Conservation (phyloP, 1,284 basidiomycete species). For the Sphaerobolus stellatus region DNA sequence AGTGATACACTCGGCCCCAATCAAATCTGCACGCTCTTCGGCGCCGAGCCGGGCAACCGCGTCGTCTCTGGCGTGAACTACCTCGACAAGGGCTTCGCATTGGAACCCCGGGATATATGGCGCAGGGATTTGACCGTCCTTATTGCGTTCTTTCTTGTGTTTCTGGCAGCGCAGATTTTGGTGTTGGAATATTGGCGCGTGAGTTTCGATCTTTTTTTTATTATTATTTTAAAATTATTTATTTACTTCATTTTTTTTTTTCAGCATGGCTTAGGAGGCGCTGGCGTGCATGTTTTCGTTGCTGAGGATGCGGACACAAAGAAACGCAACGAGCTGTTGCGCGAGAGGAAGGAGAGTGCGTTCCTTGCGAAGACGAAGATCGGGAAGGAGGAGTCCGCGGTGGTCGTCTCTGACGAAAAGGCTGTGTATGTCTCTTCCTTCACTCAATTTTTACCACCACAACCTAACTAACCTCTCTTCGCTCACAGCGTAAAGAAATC, state of each 20-base stretch:
- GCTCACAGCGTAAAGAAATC: too few relatives aligned
- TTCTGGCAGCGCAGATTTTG: slow-evolving; percentile 58
- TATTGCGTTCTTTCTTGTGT: too few relatives aligned
- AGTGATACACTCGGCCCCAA: slow-evolving; percentile 31
- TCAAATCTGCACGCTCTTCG: slow-evolving; percentile 24
- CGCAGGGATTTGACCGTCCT: too few relatives aligned
- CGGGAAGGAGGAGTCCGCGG: too few relatives aligned
- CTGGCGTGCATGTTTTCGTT: slow-evolving; percentile 63
- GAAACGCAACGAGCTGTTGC: slow-evolving; percentile 60
- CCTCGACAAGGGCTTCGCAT: slow-evolving; percentile 30
- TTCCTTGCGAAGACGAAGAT: too few relatives aligned
- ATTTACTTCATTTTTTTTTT: not conserved
- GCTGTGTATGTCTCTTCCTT: too few relatives aligned
- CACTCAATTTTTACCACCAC: too few relatives aligned
- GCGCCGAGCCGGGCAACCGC: slow-evolving; percentile 16
- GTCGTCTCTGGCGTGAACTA: slow-evolving; percentile 30
- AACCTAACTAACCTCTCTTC: too few relatives aligned
- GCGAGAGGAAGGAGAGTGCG: too few relatives aligned
- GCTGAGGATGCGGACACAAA: slow-evolving; percentile 70
- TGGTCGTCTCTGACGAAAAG: too few relatives aligned
- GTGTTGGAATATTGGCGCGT: slow-evolving; percentile 66
- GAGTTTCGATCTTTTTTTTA: slow-evolving; percentile 16
- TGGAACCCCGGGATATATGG: slow-evolving; percentile 12
- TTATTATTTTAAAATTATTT: not conserved
- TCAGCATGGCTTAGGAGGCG: slow-evolving; percentile 49